Percentiles rank a stretch among this genome's conserved stretches.
Evolutionary conservation across 148 eudicot genomes (phyloP).

Genomic region (Amaranthus cruentus): DNA sequence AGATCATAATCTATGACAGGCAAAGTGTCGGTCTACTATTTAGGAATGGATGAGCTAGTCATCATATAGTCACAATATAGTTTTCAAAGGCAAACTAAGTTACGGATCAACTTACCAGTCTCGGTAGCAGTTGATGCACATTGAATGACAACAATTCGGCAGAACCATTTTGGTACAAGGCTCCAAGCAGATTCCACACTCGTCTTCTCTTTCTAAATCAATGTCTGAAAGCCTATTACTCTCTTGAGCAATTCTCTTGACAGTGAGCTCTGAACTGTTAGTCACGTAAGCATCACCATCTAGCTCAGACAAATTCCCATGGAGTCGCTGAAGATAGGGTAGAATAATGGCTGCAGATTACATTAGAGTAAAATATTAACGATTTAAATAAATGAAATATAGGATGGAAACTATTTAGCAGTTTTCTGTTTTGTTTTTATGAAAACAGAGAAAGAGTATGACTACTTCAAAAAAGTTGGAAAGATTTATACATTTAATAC

Average conservation of each 20-base stretch:
- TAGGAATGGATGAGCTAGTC: not conserved
- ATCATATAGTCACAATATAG: not conserved
- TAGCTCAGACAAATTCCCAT: slow-evolving; percentile 29
- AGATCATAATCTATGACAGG: too few species aligned
- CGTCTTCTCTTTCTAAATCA: slow-evolving; percentile 56
- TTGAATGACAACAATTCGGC: slow-evolving; percentile 65
- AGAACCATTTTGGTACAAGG: slow-evolving; percentile 69
- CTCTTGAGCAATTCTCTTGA: slow-evolving; percentile 28
- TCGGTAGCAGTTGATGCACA: slow-evolving; percentile 71
- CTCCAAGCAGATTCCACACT: slow-evolving; percentile 73
- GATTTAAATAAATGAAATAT: too few species aligned
- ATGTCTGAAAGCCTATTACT: slow-evolving; percentile 32
- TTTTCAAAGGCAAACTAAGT: not conserved
- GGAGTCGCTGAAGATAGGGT: slow-evolving; percentile 55
- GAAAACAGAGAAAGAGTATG: not conserved
- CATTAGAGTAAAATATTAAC: slow-evolving; percentile 1
- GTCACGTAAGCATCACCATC: slow-evolving; percentile 23
- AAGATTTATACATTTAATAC: not conserved
- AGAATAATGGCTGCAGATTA: slow-evolving; percentile 45
- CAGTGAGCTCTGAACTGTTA: slow-evolving; percentile 17
- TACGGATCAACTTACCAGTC: slow-evolving; percentile 41
- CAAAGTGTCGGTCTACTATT: too few species aligned
- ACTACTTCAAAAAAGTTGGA: not conserved
- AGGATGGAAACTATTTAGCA: not conserved
- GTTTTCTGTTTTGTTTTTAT: too few species aligned